These are phyloP conservation scores for Sporisorium sorghi DNA, from an alignment of 1,284 basidiomycete genomes.

Conservation along the genomic window DNA sequence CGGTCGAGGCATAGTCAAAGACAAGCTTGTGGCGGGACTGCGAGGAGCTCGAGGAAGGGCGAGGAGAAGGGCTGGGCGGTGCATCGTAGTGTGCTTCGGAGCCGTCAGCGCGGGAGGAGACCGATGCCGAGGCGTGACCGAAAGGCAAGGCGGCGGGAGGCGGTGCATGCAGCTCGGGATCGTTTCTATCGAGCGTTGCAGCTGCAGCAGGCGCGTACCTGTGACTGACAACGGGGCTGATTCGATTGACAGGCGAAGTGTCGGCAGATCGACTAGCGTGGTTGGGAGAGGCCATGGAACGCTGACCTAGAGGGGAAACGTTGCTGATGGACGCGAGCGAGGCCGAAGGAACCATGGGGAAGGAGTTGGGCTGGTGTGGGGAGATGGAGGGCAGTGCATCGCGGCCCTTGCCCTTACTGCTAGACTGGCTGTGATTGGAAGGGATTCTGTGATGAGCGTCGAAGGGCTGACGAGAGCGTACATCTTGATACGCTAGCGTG, in stretches of 20 bases:
- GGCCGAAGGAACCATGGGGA: constrained; percentile 27
- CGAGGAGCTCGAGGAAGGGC: constrained; percentile 13
- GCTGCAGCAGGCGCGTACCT: background rate
- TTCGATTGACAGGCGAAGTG: constrained; percentile 20
- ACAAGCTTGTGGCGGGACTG: constrained; percentile 36
- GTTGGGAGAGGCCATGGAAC: constrained; percentile 16
- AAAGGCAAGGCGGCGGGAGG: background rate
- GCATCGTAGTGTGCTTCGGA: background rate
- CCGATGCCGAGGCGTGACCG: background rate
- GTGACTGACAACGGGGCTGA: constrained; percentile 15
- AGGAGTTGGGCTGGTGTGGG: constrained; percentile 26
- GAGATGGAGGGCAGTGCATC: constrained; percentile 35
- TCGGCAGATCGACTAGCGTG: constrained; percentile 19
- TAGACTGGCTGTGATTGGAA: constrained; percentile 37
- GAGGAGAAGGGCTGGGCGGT: constrained; percentile 12
- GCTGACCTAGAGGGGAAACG: constrained; percentile 14
- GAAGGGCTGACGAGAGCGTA: constrained; percentile 21
- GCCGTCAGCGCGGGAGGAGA: background rate
- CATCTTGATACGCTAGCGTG: constrained; percentile 22
- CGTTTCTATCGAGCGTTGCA: background rate
- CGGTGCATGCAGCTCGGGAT: constrained; percentile 1
- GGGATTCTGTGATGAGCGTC: constrained; percentile 36
- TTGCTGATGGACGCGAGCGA: constrained; percentile 28
- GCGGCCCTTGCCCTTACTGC: constrained; percentile 31
- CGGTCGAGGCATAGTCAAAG: constrained; percentile 31